Evolutionary conservation across 2,329 filamentous ascomycete species (phyloP), one percentile per base, ranked within the genome.

Genomic region (Colletotrichum sp.): DNA sequence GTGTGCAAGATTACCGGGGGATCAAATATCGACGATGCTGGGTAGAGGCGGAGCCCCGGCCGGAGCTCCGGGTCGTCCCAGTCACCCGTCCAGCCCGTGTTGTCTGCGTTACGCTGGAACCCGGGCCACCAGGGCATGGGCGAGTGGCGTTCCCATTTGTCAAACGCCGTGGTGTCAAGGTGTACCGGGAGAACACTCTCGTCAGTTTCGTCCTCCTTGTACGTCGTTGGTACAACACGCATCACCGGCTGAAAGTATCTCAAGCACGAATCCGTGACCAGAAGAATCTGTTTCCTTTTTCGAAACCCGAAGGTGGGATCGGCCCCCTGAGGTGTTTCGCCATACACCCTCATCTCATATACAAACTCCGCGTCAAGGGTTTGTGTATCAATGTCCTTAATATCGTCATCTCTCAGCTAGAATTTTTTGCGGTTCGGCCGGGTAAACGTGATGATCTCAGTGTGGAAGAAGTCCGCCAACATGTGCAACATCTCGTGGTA

Each of bases 101-200:
- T 28, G 34, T 19, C 19, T 15, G 13, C 55, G 57, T 48, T 52
- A 6, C 55, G 57, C 4, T 6, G 34, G 55, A 25, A 67, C 25
- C 69, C 72, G 3, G 63, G 61, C 72, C 72, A 75, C 72, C 72
- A 75, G 39, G 72, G 68, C 72, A 72, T 72, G 68, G 68, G 61
- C 36, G 25, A 22, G 36, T 60, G 25, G 61, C 72, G 72, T 5
- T 75, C 72, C 72, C 72, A 75, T 1, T 44, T 30, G 6, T 72
- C 55, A 25, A 67, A 75, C 2, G 36, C 12, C 2, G 5, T 2
- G 4, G 72, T 72, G 22, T 30, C 16, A 28, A 74, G 32, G 30
- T 39, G 32, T 32, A 30, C 34, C 55, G 55, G 27, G 6, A 59
- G 19, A 55, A 6, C 48, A 22, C 48, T 19, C 16, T 16, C 16